Conservation (phyloP, 2,329 filamentous ascomycete species). For the Neonectria magnoliae region DNA sequence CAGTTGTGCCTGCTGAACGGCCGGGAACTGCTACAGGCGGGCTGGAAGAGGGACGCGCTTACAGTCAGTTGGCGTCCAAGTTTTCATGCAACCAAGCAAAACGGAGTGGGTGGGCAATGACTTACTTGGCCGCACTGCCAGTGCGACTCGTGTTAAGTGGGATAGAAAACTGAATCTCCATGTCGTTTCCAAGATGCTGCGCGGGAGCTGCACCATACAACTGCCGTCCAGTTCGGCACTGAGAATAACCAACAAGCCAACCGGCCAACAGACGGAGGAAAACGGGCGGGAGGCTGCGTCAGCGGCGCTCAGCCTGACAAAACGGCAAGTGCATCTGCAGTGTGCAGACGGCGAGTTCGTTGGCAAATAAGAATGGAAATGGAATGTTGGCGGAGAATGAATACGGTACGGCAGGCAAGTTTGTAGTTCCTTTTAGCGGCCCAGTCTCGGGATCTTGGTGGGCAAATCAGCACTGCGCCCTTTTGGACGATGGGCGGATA, state of each 20-base stretch:
- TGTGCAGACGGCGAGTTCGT: neutral
- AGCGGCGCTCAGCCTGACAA: slow-evolving; percentile 27
- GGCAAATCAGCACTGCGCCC: slow-evolving; percentile 11
- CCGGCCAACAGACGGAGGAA: neutral
- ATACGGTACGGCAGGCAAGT: neutral
- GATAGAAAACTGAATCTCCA: slow-evolving; percentile 54
- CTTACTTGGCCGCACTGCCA: slow-evolving; percentile 40
- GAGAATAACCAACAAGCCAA: neutral
- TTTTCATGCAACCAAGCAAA: neutral
- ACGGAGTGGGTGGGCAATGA: slow-evolving; percentile 5
- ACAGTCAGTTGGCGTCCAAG: slow-evolving; percentile 18
- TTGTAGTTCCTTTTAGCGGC: slow-evolving; percentile 12
- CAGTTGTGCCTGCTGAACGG: slow-evolving; percentile 28
- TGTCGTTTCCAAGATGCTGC: slow-evolving; percentile 26
- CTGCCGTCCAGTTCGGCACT: slow-evolving; percentile 14
- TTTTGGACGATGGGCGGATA: neutral
- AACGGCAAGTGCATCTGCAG: slow-evolving; percentile 9
- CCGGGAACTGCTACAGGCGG: slow-evolving; percentile 28
- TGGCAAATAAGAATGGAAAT: neutral
- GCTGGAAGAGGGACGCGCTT: slow-evolving; percentile 23
- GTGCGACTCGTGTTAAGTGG: slow-evolving; percentile 38
- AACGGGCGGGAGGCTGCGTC: slow-evolving; percentile 23
- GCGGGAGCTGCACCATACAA: slow-evolving; percentile 20
- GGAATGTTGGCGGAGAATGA: slow-evolving; percentile 5
- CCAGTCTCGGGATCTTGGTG: slow-evolving; percentile 15